Evolutionary conservation across 805 yeast species (phyloP), one percentile per base, ranked within the genome.

Genomic region (Candida awuae): DNA sequence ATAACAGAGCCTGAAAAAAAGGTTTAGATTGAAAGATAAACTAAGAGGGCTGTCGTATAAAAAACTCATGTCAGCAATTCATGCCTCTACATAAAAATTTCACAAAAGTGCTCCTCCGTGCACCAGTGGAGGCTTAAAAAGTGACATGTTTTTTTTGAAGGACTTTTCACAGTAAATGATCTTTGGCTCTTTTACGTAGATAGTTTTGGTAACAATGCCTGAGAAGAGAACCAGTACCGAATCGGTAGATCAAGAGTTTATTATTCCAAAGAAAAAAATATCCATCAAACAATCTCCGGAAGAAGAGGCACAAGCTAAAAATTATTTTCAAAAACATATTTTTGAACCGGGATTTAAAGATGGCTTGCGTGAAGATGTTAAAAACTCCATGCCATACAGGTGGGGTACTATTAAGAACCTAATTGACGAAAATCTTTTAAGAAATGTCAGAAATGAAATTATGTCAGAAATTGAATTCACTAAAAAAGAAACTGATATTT

Each of bases 401-500:
- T 90, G 97, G 88, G 97, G 97, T 2, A 77, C 87, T 12, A 81
- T 92, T 34, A 68, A 66, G 17, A 71, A 77, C 25, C 64, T 92
- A 34, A 69, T 92, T 29, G 75, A 88, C 55, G 95, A 90, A 47
- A 73, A 77, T 2, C 62, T 94, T 28, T 63, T 92, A 38, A 66
- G 92, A 45, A 70, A 73, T 22, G 97, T 94, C 2, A 72, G 97
- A 35, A 74, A 75, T 41, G 98, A 92, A 58, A 87, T 94, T 19
- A 71, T 84, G 47, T 63, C 69, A 3, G 82, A 87, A 53, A 80
- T 92, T 45, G 92, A 84, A 32, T 92, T 94, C 67, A 87, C 97
- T 8, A 77, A 80, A 50, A 92, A 94, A 59, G 99, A 94, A 60
- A 92, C 99, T 0, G 99, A 92, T 56, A 92, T 92, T 46, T 92